Percentiles rank a stretch among this genome's conserved stretches.
Evolutionary conservation across 2,329 filamentous ascomycete genomes (phyloP).

Genomic region (Bipolaris victoriae): DNA sequence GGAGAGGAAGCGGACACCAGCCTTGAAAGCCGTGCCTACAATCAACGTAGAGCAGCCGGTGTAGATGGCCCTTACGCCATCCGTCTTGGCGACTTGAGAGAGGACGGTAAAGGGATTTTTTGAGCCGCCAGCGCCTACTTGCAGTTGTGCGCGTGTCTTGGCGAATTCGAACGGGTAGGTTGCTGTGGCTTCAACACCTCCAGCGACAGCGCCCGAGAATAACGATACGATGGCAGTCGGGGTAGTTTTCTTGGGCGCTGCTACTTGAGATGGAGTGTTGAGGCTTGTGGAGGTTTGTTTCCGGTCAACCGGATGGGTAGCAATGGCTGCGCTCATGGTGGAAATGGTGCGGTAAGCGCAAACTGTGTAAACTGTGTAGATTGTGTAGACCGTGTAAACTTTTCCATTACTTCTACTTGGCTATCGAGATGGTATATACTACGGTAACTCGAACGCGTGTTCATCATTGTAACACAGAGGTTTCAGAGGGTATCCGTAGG

Average conservation of each 20-base stretch:
- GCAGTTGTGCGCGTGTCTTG: constrained; percentile 44
- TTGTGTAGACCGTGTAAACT: neutral
- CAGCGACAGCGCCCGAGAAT: constrained; percentile 59
- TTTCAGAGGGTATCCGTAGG: neutral
- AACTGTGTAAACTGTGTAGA: neutral
- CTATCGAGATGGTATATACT: constrained; percentile 4
- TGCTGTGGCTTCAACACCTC: constrained; percentile 59
- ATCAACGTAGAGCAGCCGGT: constrained; percentile 40
- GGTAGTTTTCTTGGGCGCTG: constrained; percentile 3
- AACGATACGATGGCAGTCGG: constrained; percentile 46
- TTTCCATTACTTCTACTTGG: neutral
- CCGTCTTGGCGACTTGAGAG: constrained; percentile 19
- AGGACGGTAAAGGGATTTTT: constrained; percentile 34
- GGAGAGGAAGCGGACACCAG: constrained; percentile 40
- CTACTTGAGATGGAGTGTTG: neutral
- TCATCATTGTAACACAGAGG: neutral
- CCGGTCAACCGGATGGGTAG: neutral
- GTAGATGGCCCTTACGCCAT: constrained; percentile 40
- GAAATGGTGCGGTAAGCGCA: neutral
- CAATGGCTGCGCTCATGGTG: constrained; percentile 16
- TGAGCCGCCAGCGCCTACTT: constrained; percentile 9
- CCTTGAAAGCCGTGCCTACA: constrained; percentile 40
- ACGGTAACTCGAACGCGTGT: neutral
- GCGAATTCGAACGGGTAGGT: constrained; percentile 52
- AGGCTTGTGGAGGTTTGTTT: neutral